Evolutionary conservation across 2,329 filamentous ascomycete species (phyloP).

Genomic region (Cercospora brassicicola): DNA sequence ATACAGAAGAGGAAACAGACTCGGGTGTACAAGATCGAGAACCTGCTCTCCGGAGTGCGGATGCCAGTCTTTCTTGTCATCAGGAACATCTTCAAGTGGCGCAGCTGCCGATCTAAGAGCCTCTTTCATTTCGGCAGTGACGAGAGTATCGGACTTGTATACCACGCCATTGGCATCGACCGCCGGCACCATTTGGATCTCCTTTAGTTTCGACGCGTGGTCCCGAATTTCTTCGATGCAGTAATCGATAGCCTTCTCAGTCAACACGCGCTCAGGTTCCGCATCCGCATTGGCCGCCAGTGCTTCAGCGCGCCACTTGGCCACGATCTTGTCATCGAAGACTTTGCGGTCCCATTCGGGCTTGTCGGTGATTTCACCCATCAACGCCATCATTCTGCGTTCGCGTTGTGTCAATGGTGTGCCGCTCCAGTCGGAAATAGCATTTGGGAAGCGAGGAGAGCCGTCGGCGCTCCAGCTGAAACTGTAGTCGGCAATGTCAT

Average conservation of each 20-base stretch:
- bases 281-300: slow-evolving; percentile 6
- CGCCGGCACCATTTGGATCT: slow-evolving; percentile 46
- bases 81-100: slow-evolving; percentile 51
- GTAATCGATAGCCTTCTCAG: slow-evolving; percentile 33
- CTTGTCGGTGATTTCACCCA: slow-evolving; percentile 37
- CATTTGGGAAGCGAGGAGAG: slow-evolving; percentile 25
- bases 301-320: slow-evolving; percentile 33
- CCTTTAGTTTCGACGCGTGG: slow-evolving; percentile 52
- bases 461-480: not conserved
- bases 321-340: slow-evolving; percentile 33
- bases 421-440: slow-evolving; percentile 26
- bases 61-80: slow-evolving; percentile 56
- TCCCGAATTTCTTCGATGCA: slow-evolving; percentile 42
- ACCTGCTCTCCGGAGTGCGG: slow-evolving; percentile 59
- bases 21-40: slow-evolving; percentile 64
- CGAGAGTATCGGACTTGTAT: slow-evolving; percentile 55
- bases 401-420: slow-evolving; percentile 29
- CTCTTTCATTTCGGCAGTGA: slow-evolving; percentile 43
- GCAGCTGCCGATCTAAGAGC: slow-evolving; percentile 49
- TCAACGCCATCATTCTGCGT: slow-evolving; percentile 34
- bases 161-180: slow-evolving; percentile 50
- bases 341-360: slow-evolving; percentile 35
- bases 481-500: slow-evolving; percentile 13
- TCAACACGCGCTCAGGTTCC: slow-evolving; percentile 18
- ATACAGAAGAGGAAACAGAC: slow-evolving; percentile 61